Base-by-base conservation (phyloP, 139 green algal genomes). In the Chlorella sp. region DNA sequence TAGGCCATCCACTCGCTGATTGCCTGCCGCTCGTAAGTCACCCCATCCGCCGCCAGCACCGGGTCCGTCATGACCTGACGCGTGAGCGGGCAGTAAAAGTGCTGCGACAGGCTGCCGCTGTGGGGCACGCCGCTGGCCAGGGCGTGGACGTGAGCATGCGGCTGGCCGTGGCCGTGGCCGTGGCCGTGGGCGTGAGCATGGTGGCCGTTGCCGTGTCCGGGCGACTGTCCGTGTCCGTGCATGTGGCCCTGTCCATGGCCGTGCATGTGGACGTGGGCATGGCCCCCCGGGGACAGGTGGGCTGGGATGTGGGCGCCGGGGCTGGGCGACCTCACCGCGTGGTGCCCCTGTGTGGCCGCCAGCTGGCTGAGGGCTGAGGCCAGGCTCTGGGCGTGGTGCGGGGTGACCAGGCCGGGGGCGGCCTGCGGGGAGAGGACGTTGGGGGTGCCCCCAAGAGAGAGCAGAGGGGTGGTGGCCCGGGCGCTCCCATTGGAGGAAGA, bases 31-130 rank as follows among this genome's bases (percentile, higher is more conserved):
- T 95, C 90, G 60, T 95, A 95, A 2, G 92, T 94, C 68, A 90
- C 91, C 3, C 93, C 93, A 66, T 95, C 93, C 0, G 89, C 92
- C 16, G 93, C 93, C 28, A 95, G 64, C 71, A 95, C 93, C 9
- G 93, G 93, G 40, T 95, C 92, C 2, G 86, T 75, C 92, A 95
- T 95, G 28, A 94, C 21, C 57, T 92, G 73, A 21, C 57, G 66
- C 19, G 53, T 91, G 48, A 95, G 91, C 14, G 92, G 92, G 89
- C 93, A 95, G 42, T 83, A 40, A 15, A 91, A 79, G n/a, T 84
- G 73, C 61, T 71, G 39, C 26, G 85, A 69, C 61, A 88, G 81
- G 80, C 28, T 37, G 61, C 60, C 42, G 32, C 28, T 7, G 37
- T 16, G 30, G 22, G 64, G 32, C 26, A 28, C 80, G 87, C 76